Evolutionary conservation across 2,329 filamentous ascomycete genomes (phyloP).

Genomic region (Scorias spongiosa): DNA sequence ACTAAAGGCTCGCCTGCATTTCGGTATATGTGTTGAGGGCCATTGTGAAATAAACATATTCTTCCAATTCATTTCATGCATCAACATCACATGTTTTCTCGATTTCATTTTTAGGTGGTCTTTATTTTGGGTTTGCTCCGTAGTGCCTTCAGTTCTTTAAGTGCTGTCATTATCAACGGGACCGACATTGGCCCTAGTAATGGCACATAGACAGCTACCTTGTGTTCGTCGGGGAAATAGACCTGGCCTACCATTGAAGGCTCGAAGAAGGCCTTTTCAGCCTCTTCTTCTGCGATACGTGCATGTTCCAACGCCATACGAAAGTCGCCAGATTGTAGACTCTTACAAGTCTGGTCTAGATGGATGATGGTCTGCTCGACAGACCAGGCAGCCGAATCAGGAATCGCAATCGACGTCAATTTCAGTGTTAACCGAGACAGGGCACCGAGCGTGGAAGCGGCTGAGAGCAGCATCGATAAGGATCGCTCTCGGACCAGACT

Average conservation of each 20-base stretch:
- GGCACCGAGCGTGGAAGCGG: conserved; percentile 86
- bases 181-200: conserved; percentile 82
- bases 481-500: conserved; percentile 75
- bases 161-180: conserved; percentile 64
- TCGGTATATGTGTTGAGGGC: not conserved
- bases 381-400: conserved; percentile 68
- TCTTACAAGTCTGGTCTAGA: conserved; percentile 60
- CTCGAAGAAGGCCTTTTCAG: conserved; percentile 92
- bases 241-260: conserved; percentile 98
- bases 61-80: not conserved
- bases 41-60: not conserved
- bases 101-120: not conserved
- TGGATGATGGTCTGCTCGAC: conserved; percentile 67
- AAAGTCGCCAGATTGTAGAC: conserved; percentile 46
- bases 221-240: conserved; percentile 97
- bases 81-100: conserved; percentile 12
- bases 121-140: conserved; percentile 24
- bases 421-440: conserved; percentile 72
- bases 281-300: conserved; percentile 70
- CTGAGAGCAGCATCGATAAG: conserved; percentile 70
- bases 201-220: conserved; percentile 88
- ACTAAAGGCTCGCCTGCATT: no score
- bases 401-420: conserved; percentile 81
- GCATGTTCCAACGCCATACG: conserved; percentile 62
- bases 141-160: conserved; percentile 55